Base-by-base conservation (phyloP, 176 grass and related monocot species). In the Carex myosuroides region DNA sequence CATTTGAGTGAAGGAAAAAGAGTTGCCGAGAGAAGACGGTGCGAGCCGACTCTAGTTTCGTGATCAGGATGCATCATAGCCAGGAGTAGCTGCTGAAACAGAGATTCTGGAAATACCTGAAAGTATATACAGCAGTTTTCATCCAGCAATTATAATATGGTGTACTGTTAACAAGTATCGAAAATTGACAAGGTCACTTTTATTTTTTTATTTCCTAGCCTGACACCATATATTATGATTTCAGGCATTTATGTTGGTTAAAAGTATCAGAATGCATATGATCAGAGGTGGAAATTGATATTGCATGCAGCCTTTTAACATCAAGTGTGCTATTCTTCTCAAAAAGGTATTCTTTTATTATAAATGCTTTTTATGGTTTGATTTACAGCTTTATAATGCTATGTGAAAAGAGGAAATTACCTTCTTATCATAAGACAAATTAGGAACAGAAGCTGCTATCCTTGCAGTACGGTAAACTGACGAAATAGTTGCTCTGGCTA, bases 81-180 rank as follows among this genome's bases (percentile, higher is more conserved):
- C 91, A 91, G 82, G 18, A 99, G 89, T 85, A 99, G 93, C 79
- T 94, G 93, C 68, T 95, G 93, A 91, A 93, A 95, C 74, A 95
- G 85, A 89, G 93, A 92, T 93, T 99, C 93, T 85, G 96, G 96
- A 88, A 94, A 92, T 84, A 79, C 89, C 96, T 99, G 85, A 76
- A 83, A 56, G 84, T 80, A 77, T 79, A 89, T 60, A 90, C 44
- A 26, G 88, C 35, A 79, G 85, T 44, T 85, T 20, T 17, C 44
- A 70, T 81, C 63, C 37, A 64, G 57, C 58, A 89, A 32, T 29
- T 46, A 74, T 84, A 89, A 42, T 72, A 32, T 41, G 8, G 4
- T 58, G 56, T 58, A 26, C 46, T 85, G 56, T 74, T 87, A 46
- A 82, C 11, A 64, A 44, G 17, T 11, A 80, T 68, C 39, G 16